These are phyloP conservation scores for Aspergillus carbonarius DNA, from an alignment of 2,329 filamentous ascomycete species.

Conservation along the genomic window DNA sequence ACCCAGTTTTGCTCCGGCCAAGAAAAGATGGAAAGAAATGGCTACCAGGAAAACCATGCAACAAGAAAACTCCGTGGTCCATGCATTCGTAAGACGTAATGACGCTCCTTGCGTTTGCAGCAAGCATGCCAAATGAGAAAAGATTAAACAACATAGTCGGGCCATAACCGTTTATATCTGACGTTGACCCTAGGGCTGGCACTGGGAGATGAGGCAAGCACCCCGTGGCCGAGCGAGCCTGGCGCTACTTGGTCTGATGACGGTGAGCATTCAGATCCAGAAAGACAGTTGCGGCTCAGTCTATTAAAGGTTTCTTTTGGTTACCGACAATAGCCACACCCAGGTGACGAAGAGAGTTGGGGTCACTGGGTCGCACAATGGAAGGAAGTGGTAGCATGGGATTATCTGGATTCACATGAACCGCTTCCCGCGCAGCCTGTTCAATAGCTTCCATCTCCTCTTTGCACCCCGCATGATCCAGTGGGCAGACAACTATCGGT, in stretches of 20 bases:
- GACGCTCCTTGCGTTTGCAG: conserved; percentile 15
- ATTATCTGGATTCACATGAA: conserved; percentile 81
- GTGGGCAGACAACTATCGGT: conserved; percentile 91
- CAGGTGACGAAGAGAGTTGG: conserved; percentile 58
- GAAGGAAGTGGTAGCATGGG: conserved; percentile 86
- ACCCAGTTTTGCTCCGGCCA: conserved; percentile 20
- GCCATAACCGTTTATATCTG: background rate
- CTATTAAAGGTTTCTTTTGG: conserved; percentile 63
- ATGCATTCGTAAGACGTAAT: conserved; percentile 40
- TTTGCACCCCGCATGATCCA: conserved; percentile 93
- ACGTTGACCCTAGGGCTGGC: background rate
- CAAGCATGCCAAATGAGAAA: conserved; percentile 15
- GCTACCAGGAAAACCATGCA: conserved; percentile 29
- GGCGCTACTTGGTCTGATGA: background rate
- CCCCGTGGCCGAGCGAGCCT: background rate
- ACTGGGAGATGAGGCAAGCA: background rate
- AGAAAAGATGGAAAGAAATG: conserved; percentile 22
- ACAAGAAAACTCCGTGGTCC: conserved; percentile 34
- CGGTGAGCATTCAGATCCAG: background rate
- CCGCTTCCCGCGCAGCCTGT: conserved; percentile 89
- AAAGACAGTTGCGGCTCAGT: conserved; percentile 47
- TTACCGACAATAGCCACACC: conserved; percentile 64
- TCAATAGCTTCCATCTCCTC: conserved; percentile 99
- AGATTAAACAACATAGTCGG: conserved; percentile 5
- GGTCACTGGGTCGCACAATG: conserved; percentile 78